Evolutionary conservation across 345 rosid species (phyloP).

Genomic region (Melaleuca alternifolia): DNA sequence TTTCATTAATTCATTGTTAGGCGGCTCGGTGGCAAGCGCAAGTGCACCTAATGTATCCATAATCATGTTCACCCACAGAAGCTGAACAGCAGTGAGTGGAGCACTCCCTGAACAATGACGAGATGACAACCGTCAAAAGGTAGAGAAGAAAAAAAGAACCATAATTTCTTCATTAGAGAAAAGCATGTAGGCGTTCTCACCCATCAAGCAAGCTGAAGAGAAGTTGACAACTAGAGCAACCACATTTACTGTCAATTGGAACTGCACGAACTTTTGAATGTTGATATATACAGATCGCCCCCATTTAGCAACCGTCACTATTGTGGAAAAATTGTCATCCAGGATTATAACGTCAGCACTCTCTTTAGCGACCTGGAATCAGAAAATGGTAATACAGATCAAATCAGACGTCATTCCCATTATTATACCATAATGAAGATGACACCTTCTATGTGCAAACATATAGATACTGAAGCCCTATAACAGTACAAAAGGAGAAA

Average conservation of each 20-base stretch:
- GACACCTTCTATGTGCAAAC: not conserved
- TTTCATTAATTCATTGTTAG: conserved; percentile 56
- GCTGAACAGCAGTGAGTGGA: conserved; percentile 72
- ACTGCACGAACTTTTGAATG: conserved; percentile 93
- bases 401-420: not conserved
- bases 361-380: conserved; percentile 88
- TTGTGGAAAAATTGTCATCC: conserved; percentile 92
- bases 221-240: conserved; percentile 81
- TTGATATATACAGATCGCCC: conserved; percentile 91
- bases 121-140: not conserved
- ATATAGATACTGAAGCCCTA: not conserved
- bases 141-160: not conserved
- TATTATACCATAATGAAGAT: not conserved
- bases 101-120: conserved; percentile 38
- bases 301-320: conserved; percentile 93
- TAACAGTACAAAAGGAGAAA: not conserved
- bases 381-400: not conserved
- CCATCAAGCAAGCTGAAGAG: conserved; percentile 90
- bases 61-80: conserved; percentile 86
- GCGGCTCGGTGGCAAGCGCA: conserved; percentile 84
- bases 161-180: not conserved
- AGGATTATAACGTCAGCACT: conserved; percentile 93
- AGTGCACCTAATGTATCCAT: conserved; percentile 88
- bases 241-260: conserved; percentile 85
- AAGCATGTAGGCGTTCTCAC: conserved; percentile 18